Conservation (phyloP, 176 grass and related monocot genomes). For the Carex pumila region DNA sequence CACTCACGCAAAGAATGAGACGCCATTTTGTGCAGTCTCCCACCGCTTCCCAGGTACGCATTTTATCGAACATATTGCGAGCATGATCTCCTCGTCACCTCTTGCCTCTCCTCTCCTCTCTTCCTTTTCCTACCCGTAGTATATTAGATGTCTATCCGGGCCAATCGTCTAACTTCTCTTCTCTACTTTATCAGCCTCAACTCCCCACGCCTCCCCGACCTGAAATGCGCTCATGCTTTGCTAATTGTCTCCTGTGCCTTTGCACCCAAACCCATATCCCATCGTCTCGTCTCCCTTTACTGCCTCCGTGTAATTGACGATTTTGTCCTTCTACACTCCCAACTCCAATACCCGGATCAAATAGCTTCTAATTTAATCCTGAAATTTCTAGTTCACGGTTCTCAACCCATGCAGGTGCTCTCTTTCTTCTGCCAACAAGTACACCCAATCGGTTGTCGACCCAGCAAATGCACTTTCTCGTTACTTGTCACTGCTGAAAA, state of each 20-base stretch:
- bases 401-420: background rate
- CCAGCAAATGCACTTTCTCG: constrained; percentile 23
- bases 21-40: background rate
- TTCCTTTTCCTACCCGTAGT: background rate
- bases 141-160: background rate
- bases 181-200: constrained; percentile 13
- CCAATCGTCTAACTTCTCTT: constrained; percentile 10
- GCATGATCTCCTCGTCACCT: background rate
- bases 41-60: background rate
- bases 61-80: constrained; percentile 19
- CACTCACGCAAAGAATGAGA: too few relatives aligned
- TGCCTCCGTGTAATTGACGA: background rate
- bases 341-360: constrained; percentile 11
- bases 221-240: constrained; percentile 4
- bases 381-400: constrained; percentile 15
- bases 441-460: constrained; percentile 27
- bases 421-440: constrained; percentile 30
- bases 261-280: background rate
- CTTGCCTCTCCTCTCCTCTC: background rate
- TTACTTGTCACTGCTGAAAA: constrained; percentile 29
- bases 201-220: constrained; percentile 2
- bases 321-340: constrained; percentile 13
- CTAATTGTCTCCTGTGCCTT: constrained; percentile 9
- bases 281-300: constrained; percentile 28
- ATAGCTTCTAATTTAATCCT: constrained; percentile 16